Base-by-base conservation (phyloP, 208 protist genomes). In the Acanthamoeba triangularis region DNA sequence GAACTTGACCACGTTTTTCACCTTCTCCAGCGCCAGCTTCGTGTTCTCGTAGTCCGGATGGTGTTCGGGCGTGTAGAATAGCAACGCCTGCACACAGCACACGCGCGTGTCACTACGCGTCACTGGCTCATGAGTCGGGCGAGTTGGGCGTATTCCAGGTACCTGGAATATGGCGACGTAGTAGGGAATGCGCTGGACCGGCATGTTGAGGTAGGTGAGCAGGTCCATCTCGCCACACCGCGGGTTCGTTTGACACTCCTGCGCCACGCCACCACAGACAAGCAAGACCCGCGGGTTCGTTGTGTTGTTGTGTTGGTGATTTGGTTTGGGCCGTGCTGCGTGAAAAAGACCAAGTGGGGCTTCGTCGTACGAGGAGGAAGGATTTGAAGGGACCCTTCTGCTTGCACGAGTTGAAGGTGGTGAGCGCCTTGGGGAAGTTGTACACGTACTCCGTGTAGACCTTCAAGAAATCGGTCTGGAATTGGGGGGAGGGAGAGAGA, bases 381-480 rank as follows among this genome's bases (percentile, higher is more conserved):
- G 65, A 28, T 4, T 88, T 95, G 33, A 97, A 97, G 30, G 93
- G 90, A 18, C 37, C 65, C 33, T 97, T 97, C 30, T 97, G 69
- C 28, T 67, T 93, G 63, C 92, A 95, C 11, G 96, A 95, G 13
- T 52, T 96, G 13, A 97, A 91, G 18, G 96, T 94, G 61, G 82
- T 56, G 56, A 97, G 69, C 1, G 96, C 67, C 13, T 96, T 97
- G 18, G 94, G 92, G 10, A 97, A 97, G 44, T 97, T 97, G 56
- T 97, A 96, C 10, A 97, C 96, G 56, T 97, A 97, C 20, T 95
- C 72, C 6, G 96, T 97, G 41, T 97, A 97, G 3, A 97, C 96
- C 44, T 97, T 97, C n/a, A 97, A 56, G n/a, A 97, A 97, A 0
- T 94, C 95, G 6, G 84, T 95, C 28, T 96, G 65, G 18, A 54